Conservation (phyloP, 805 yeast genomes). For the Diddensiella caesifluorescens region DNA sequence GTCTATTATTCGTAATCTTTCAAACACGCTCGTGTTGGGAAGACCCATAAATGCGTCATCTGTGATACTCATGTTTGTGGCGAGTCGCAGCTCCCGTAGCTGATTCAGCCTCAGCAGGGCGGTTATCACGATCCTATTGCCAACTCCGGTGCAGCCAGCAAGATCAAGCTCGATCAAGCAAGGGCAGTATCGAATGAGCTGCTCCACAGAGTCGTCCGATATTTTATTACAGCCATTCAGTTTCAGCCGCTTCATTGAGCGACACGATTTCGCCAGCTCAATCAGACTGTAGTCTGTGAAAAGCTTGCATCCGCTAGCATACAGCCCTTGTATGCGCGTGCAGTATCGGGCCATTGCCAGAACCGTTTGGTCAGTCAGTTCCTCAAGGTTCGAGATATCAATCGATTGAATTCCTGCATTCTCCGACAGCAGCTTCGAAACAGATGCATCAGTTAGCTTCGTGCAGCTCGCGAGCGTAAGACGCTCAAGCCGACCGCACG, state of each 20-base stretch:
- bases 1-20: slow-evolving; percentile 73
- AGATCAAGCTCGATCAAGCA: slow-evolving; percentile 84
- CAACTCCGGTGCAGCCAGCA: slow-evolving; percentile 70
- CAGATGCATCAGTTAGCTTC: slow-evolving; percentile 53
- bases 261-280: slow-evolving; percentile 55
- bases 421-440: slow-evolving; percentile 54
- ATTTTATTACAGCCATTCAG: slow-evolving; percentile 66
- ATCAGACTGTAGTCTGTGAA: slow-evolving; percentile 63
- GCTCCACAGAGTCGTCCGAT: slow-evolving; percentile 55
- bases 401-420: slow-evolving; percentile 76
- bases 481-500: slow-evolving; percentile 72
- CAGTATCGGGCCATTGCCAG: slow-evolving; percentile 64
- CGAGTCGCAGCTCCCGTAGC: slow-evolving; percentile 77
- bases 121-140: slow-evolving; percentile 54
- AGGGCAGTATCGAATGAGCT: slow-evolving; percentile 66
- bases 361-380: slow-evolving; percentile 65
- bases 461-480: slow-evolving; percentile 79
- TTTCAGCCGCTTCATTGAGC: slow-evolving; percentile 74
- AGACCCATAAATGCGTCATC: slow-evolving; percentile 56
- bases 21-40: slow-evolving; percentile 43
- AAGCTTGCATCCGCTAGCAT: slow-evolving; percentile 77
- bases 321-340: slow-evolving; percentile 76
- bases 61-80: slow-evolving; percentile 63
- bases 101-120: slow-evolving; percentile 61
- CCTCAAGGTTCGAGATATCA: slow-evolving; percentile 76